Evolutionary conservation across 371 early-diverging fungal genomes (phyloP).

Genomic region (Lichtheimia ramosa): DNA sequence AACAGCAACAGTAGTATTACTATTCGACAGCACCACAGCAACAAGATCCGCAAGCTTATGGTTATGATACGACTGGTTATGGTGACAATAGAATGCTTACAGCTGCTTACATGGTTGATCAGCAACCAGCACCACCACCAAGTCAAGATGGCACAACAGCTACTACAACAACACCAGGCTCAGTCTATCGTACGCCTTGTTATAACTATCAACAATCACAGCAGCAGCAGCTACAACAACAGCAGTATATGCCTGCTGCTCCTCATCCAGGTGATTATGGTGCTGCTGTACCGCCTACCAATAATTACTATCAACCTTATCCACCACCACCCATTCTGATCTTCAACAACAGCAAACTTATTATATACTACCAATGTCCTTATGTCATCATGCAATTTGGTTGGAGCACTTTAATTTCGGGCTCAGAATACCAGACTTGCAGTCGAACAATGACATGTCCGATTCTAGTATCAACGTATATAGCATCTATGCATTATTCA

Average conservation of each 20-base stretch:
- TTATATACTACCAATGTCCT: background rate
- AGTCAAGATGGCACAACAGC: background rate
- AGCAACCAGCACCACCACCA: slow-evolving; percentile 2
- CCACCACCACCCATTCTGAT: slow-evolving; percentile 3
- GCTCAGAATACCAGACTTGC: no score
- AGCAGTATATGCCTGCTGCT: background rate
- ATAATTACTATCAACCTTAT: slow-evolving; percentile 9
- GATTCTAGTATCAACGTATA: no score
- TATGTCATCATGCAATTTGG: no score
- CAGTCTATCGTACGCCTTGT: slow-evolving; percentile 11
- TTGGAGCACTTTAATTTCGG: no score
- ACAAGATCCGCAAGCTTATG: background rate
- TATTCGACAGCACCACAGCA: background rate
- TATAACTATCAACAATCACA: slow-evolving; percentile 2
- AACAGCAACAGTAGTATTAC: slow-evolving; percentile 1
- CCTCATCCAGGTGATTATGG: no score
- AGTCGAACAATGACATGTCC: no score
- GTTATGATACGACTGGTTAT: background rate
- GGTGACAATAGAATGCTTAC: slow-evolving; percentile 6
- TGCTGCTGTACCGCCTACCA: no score
- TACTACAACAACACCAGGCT: background rate
- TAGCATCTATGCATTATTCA: no score
- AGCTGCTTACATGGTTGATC: slow-evolving; percentile 2
- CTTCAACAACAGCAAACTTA: slow-evolving; percentile 1
- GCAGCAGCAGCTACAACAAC: slow-evolving; percentile 3